These are phyloP conservation scores for Lentinula novae-zelandiae DNA, from an alignment of 1,284 basidiomycete species.

Conservation along the genomic window DNA sequence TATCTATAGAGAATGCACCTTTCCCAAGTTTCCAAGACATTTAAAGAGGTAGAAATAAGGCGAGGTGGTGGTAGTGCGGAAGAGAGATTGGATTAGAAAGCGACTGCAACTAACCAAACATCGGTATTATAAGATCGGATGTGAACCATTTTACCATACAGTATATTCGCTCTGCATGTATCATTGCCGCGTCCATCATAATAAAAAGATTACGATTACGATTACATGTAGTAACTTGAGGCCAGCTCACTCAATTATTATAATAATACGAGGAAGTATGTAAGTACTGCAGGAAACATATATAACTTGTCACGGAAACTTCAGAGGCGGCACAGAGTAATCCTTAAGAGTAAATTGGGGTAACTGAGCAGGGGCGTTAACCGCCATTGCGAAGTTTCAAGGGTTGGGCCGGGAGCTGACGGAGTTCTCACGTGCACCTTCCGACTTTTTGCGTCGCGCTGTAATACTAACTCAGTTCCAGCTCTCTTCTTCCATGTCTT, in stretches of 20 bases:
- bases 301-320: no score
- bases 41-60: background rate
- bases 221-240: no score
- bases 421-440: background rate
- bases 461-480: background rate
- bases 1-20: constrained; percentile 4
- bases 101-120: background rate
- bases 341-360: no score
- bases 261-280: no score
- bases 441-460: background rate
- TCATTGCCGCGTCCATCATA: background rate
- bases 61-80: constrained; percentile 14
- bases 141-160: background rate
- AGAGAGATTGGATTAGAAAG: background rate
- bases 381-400: no score
- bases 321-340: no score
- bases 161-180: background rate
- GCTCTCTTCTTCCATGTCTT: constrained; percentile 10
- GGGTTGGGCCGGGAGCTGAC: background rate
- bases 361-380: no score
- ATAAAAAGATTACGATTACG: no score
- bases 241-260: no score
- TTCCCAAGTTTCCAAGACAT: constrained; percentile 21
- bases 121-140: background rate
- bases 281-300: no score